Conservation (phyloP, 2,329 filamentous ascomycete species). For the Zasmidium cellare region DNA sequence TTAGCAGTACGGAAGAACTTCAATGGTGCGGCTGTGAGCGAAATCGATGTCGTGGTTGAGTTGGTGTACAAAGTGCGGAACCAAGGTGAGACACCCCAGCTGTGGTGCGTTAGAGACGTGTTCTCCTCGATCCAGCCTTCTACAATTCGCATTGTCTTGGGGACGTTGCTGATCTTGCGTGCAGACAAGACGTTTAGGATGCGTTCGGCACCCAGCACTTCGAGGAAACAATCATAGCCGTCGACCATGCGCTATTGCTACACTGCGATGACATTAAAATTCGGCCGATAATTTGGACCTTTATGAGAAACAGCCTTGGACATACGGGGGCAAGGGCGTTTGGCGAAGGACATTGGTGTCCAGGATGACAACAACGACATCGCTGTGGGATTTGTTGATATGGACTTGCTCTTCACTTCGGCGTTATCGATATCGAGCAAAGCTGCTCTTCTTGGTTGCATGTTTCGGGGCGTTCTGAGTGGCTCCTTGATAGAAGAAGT, state of each 20-base stretch:
- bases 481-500: no score
- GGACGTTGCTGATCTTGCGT: slow-evolving; percentile 4
- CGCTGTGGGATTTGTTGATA: no score
- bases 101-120: not conserved
- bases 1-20: slow-evolving; percentile 77
- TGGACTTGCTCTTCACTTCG: not conserved
- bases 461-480: no score
- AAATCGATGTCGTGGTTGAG: slow-evolving; percentile 80
- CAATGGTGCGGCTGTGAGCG: slow-evolving; percentile 74
- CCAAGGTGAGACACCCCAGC: slow-evolving; percentile 46
- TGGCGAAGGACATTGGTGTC: not conserved
- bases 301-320: not conserved
- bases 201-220: slow-evolving; percentile 39
- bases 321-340: not conserved
- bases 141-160: not conserved
- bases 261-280: not conserved
- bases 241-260: not conserved
- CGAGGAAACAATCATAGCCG: slow-evolving; percentile 21
- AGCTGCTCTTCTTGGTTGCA: no score
- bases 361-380: no score
- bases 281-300: not conserved
- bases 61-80: slow-evolving; percentile 71
- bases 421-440: not conserved
- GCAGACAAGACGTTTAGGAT: slow-evolving; percentile 50
- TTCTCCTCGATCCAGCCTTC: not conserved